phyloP scores from a whole-genome alignment of 164 flowering plant genomes.

The Amborella trichopoda region DNA sequence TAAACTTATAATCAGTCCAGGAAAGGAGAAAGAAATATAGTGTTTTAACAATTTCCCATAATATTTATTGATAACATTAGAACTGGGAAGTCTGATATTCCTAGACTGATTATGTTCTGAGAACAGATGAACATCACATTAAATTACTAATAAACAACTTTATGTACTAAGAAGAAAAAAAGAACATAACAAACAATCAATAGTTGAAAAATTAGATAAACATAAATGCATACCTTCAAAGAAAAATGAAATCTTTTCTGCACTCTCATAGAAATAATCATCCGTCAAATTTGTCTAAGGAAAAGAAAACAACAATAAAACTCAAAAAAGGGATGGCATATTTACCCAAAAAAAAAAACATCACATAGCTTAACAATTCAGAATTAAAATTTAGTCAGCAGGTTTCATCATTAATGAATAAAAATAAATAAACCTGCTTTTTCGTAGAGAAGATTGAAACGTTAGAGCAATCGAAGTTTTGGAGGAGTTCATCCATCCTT shows the following conservation, averaged over 20 bases:
- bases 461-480: slow-evolving; percentile 46
- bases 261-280: slow-evolving; percentile 82
- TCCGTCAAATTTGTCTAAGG: slow-evolving; percentile 47
- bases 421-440: slow-evolving; percentile 42
- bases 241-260: slow-evolving; percentile 85
- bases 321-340: background rate
- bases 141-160: too few relatives aligned
- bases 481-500: slow-evolving; percentile 58
- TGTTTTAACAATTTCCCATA: too few relatives aligned
- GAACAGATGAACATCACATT: too few relatives aligned
- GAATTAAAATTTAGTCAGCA: background rate
- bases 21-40: too few relatives aligned
- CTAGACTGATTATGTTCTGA: too few relatives aligned
- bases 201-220: too few relatives aligned
- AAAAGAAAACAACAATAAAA: background rate
- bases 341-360: background rate
- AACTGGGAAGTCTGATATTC: too few relatives aligned
- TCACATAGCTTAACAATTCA: background rate
- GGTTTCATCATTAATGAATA: background rate
- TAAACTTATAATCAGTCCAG: too few relatives aligned
- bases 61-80: too few relatives aligned
- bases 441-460: slow-evolving; percentile 77
- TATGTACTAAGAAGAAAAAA: too few relatives aligned
- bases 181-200: too few relatives aligned
- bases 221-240: slow-evolving; percentile 82